phyloP scores from a whole-genome alignment of 768 basidiomycete genomes.

The Mycena crocata region DNA sequence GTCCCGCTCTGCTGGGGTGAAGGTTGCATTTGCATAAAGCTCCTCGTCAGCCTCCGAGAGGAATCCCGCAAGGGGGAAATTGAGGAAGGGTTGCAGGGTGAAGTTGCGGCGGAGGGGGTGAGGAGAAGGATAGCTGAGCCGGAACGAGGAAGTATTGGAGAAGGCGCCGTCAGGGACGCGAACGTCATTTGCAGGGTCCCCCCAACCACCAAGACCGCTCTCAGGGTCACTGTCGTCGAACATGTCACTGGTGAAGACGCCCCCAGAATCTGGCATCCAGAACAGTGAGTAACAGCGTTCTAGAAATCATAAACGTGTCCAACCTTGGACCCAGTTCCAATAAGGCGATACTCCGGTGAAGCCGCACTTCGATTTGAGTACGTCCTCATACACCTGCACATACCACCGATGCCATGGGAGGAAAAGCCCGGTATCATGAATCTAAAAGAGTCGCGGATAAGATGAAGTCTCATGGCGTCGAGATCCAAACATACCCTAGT shows the following conservation, averaged over 20 bases:
- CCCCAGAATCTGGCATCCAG: conserved; percentile 22
- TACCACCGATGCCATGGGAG: conserved; percentile 32
- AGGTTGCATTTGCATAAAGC: conserved; percentile 41
- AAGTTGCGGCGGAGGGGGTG: conserved; percentile 49
- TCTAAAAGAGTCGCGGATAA: background rate
- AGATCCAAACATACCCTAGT: background rate
- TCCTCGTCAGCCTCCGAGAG: conserved; percentile 33
- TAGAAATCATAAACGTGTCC: background rate
- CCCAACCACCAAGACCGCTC: conserved; percentile 39
- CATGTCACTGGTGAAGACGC: conserved; percentile 32
- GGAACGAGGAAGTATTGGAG: conserved; percentile 27
- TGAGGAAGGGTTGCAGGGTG: conserved; percentile 45
- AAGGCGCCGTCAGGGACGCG: conserved; percentile 45
- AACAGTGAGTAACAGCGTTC: no score
- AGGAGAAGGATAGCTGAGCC: conserved; percentile 46
- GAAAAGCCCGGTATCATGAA: conserved; percentile 31
- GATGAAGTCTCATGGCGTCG: background rate
- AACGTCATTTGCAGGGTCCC: conserved; percentile 33
- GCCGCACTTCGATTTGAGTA: conserved; percentile 21
- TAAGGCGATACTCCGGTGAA: conserved; percentile 25
- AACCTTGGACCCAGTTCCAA: conserved; percentile 31
- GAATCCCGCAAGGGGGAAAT: conserved; percentile 13
- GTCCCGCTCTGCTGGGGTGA: conserved; percentile 38
- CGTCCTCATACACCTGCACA: conserved; percentile 22
- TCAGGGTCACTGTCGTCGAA: conserved; percentile 33